Evolutionary conservation across 352 stramenopile genomes (phyloP), one percentile per base, ranked within the genome.

Genomic region (Phytophthora podocarpi): DNA sequence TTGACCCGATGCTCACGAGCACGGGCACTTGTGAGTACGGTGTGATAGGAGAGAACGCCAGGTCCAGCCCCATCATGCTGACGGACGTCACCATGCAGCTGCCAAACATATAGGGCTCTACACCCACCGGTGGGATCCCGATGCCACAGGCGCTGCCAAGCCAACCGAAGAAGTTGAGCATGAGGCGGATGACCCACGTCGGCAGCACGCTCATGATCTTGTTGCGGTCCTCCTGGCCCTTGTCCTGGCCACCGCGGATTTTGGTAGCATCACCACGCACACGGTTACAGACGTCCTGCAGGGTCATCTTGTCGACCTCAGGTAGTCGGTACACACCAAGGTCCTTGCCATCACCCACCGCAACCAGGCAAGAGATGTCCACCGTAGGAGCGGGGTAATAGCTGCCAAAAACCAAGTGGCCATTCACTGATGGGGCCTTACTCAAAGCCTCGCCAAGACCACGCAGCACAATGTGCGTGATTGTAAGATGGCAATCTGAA

Each of bases 81-180:
- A 90, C 79, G 2, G 82, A 89, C 31, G 80, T 91, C 30, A 93
- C 80, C 70, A 90, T 82, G 58, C 73, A 84, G 45, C 67, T 70
- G 43, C 83, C 83, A 61, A 91, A 90, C 78, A 87, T 86, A 64
- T 90, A 87, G 30, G 71, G 78, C 64, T 87, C 74, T 2, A 93
- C 71, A 13, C 83, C 83, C 15, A 91, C 53, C 0, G 71, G 58
- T 11, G 73, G 59, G 37, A 90, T 86, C 12, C 72, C 70, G 21
- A 89, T 53, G 15, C 81, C 81, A 27, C 85, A 71, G 10, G 72
- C 73, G 24, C 78, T 80, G 20, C 80, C 79, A 4, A 93, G 72
- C 80, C 80, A 93, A 3, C 77, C 74, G 31, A 87, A 70, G 36
- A 89, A 55, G 67, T 86, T 88, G 24, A 76, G 50, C 62, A 87